Evolutionary conservation across 495 filamentous ascomycete genomes (phyloP), one percentile per base, ranked within the genome.

Genomic region (Lasiosphaeris hirsuta): DNA sequence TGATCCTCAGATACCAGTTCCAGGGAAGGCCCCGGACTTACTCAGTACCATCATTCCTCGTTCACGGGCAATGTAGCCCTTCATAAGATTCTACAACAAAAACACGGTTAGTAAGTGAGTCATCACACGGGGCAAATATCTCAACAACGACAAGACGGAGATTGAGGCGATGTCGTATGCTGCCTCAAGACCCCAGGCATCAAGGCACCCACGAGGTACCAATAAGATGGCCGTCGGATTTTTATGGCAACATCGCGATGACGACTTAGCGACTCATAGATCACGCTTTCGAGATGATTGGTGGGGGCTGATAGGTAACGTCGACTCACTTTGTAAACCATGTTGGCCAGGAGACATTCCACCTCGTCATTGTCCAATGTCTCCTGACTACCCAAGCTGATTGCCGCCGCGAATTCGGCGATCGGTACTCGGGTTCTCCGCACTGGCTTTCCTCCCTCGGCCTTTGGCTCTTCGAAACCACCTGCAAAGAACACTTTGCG

Each of bases 31-130:
- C 42, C 90, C 90, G 18, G 75, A 84, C 70, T 96, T 96, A 71
- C 89, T 96, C 55, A 98, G 75, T 34, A 98, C 94, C 15, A 97
- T 86, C 50, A 87, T 90, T 54, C 89, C 89, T 45, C 86, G 84
- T 51, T 96, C 92, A 56, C 92, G 90, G 33, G 90, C 84, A 59
- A 98, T 97, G 74, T 98, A 98, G 51, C 94, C 94, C 75, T 97
- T 98, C 87, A 97, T 96, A 11, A 94, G 79, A 53, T 88, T 87
- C 90, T 98, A 59, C 35, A 33, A 35, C 10, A 13, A 36, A 52
- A 37, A 36, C n/a, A 40, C 11, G 10, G 58, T 68, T 42, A 67
- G 63, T 47, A 19, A 58, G 49, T 67, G 67, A 69, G 52, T 69
- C 64, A 69, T 45, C 48, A 52, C 23, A 15, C 41, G 50, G 33